Evolutionary conservation across 352 stramenopile species (phyloP).

Genomic region (Peronospora farinosa): DNA sequence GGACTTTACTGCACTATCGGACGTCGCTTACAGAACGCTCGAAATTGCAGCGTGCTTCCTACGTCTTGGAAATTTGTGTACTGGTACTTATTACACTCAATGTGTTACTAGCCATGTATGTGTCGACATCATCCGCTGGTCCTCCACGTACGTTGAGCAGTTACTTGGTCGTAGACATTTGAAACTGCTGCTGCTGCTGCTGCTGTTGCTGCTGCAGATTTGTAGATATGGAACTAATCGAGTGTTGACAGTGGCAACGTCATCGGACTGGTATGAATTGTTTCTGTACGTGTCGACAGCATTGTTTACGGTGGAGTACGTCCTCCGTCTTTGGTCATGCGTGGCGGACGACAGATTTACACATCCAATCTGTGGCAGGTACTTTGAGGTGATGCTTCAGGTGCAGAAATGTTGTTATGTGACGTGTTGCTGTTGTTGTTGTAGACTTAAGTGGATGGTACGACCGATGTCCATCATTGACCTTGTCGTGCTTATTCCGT

Average conservation of each 20-base stretch:
- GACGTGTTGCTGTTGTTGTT: not conserved
- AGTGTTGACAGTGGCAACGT: constrained; percentile 24
- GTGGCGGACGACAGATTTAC: constrained; percentile 65
- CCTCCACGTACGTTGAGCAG: constrained; percentile 20
- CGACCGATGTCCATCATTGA: constrained; percentile 79
- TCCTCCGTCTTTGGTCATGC: constrained; percentile 73
- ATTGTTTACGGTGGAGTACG: constrained; percentile 73
- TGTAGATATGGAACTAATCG: constrained; percentile 3
- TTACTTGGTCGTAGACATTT: not conserved
- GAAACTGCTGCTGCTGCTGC: not conserved
- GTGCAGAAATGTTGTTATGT: not conserved
- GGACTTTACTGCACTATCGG: constrained; percentile 72
- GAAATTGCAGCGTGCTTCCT: constrained; percentile 58
- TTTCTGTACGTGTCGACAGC: constrained; percentile 73
- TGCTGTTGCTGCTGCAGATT: not conserved
- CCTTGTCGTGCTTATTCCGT: constrained; percentile 64
- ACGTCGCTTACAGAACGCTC: constrained; percentile 54
- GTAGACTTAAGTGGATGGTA: constrained; percentile 71
- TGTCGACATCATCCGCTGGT: constrained; percentile 26
- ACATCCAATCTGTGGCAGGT: constrained; percentile 52
- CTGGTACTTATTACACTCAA: constrained; percentile 75
- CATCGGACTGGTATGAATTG: constrained; percentile 58
- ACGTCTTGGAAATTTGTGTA: constrained; percentile 56
- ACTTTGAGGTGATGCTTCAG: not conserved
- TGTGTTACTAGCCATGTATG: constrained; percentile 66